These are phyloP conservation scores for Flammula alnicola DNA, from an alignment of 1,284 basidiomycete genomes.

Conservation along the genomic window DNA sequence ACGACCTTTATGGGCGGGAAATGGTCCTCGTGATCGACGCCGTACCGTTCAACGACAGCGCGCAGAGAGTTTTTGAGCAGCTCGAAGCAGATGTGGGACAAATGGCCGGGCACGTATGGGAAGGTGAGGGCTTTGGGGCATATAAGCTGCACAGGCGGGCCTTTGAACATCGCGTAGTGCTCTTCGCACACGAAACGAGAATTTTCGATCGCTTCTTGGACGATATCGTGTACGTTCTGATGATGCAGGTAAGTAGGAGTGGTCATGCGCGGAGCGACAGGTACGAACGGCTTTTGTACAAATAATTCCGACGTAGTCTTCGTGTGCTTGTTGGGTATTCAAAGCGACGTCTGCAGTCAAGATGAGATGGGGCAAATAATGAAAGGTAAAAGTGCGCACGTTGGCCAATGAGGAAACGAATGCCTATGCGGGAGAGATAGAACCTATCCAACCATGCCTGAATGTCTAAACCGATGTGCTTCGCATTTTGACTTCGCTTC, in stretches of 20 bases:
- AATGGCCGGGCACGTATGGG: slow-evolving; percentile 95
- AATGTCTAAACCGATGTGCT: slow-evolving; percentile 84
- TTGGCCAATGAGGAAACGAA: slow-evolving; percentile 94
- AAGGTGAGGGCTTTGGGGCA: slow-evolving; percentile 90
- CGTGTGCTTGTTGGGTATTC: slow-evolving; percentile 87
- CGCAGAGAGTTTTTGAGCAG: slow-evolving; percentile 98
- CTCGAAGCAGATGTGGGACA: slow-evolving; percentile 97
- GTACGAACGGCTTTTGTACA: slow-evolving; percentile 86
- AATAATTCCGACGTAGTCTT: slow-evolving; percentile 97
- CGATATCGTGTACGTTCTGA: slow-evolving; percentile 93
- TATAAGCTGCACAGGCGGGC: slow-evolving; percentile 95
- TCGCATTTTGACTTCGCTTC: slow-evolving; percentile 66
- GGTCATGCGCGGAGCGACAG: slow-evolving; percentile 4
- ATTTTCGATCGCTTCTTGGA: slow-evolving; percentile 99
- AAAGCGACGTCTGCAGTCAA: slow-evolving; percentile 79
- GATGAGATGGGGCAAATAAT: neutral
- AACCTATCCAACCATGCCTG: slow-evolving; percentile 97
- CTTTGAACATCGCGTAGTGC: slow-evolving; percentile 95
- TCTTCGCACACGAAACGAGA: slow-evolving; percentile 98
- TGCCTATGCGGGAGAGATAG: slow-evolving; percentile 97
- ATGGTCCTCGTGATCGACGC: slow-evolving; percentile 77
- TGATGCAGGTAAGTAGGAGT: slow-evolving; percentile 5
- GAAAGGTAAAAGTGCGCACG: slow-evolving; percentile 51
- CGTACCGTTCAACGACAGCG: slow-evolving; percentile 94
- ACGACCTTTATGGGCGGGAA: slow-evolving; percentile 98